Conservation (phyloP, 1,139 yeast species). For the Geotrichum histeridarum region DNA sequence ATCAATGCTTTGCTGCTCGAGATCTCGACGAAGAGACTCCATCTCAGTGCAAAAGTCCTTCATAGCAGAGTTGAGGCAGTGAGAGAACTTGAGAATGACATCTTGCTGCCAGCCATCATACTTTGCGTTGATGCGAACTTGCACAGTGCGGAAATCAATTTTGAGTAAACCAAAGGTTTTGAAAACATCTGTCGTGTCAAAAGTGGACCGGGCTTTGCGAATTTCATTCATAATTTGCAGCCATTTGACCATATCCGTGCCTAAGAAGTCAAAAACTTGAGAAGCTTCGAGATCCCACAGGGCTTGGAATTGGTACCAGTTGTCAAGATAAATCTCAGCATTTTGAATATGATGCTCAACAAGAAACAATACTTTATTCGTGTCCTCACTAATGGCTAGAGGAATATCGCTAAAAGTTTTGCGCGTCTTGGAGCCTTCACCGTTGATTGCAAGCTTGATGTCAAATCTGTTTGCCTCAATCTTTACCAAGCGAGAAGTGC, state of each 20-base stretch:
- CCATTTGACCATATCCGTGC: conserved; percentile 47
- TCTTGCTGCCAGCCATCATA: conserved; percentile 57
- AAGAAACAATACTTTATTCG: conserved; percentile 18
- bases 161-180: conserved; percentile 42
- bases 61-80: conserved; percentile 34
- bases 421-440: neutral
- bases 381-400: conserved; percentile 20
- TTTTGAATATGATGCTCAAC: conserved; percentile 30
- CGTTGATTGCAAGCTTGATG: conserved; percentile 23
- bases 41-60: conserved; percentile 33
- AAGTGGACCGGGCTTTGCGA: conserved; percentile 43
- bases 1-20: conserved; percentile 39
- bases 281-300: conserved; percentile 53
- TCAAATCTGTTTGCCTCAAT: conserved; percentile 34
- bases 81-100: conserved; percentile 45
- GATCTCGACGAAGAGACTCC: conserved; percentile 30
- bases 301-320: conserved; percentile 56
- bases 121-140: conserved; percentile 49
- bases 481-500: conserved; percentile 14
- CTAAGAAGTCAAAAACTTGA: conserved; percentile 36
- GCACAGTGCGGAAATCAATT: conserved; percentile 50
- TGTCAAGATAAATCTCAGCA: conserved; percentile 39
- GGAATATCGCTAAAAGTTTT: conserved; percentile 24
- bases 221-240: conserved; percentile 44
- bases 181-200: conserved; percentile 48